These are phyloP conservation scores for Tulasnella sp. DNA, from an alignment of 768 basidiomycete genomes.

Conservation along the genomic window DNA sequence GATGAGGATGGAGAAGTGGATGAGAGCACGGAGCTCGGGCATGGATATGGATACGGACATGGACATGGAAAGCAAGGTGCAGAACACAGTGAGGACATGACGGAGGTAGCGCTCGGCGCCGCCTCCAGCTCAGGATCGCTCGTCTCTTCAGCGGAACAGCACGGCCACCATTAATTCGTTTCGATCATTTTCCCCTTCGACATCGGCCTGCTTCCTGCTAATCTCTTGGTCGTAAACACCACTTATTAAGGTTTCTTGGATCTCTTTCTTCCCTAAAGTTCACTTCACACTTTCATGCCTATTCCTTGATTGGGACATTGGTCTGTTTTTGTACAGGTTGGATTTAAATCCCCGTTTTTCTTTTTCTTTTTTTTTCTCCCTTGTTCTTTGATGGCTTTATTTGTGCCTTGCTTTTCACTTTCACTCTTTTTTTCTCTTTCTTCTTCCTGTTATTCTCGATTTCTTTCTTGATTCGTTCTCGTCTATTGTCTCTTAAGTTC, in stretches of 20 bases:
- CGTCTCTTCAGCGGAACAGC: neutral
- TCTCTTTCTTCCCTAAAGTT: neutral
- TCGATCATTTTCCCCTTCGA: neutral
- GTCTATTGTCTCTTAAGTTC: constrained; percentile 2
- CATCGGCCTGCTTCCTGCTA: neutral
- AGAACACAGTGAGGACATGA: neutral
- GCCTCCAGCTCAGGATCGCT: neutral
- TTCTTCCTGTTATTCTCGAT: neutral
- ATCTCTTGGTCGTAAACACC: too few relatives aligned
- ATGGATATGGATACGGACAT: neutral
- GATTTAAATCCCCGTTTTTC: neutral
- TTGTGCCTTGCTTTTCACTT: neutral
- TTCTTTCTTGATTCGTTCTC: neutral
- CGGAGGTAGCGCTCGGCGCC: neutral
- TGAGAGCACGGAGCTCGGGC: neutral
- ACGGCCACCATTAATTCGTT: neutral
- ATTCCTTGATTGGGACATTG: constrained; percentile 3
- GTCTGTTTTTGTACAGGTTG: neutral
- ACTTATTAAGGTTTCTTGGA: too few relatives aligned
- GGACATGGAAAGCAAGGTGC: too few relatives aligned
- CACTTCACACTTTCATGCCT: neutral
- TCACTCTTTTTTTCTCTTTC: neutral
- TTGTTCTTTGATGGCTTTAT: neutral
- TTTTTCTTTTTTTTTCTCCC: neutral
- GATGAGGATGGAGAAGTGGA: neutral